Conservation (phyloP, 1,284 basidiomycete genomes). For the Fomes fomentarius region DNA sequence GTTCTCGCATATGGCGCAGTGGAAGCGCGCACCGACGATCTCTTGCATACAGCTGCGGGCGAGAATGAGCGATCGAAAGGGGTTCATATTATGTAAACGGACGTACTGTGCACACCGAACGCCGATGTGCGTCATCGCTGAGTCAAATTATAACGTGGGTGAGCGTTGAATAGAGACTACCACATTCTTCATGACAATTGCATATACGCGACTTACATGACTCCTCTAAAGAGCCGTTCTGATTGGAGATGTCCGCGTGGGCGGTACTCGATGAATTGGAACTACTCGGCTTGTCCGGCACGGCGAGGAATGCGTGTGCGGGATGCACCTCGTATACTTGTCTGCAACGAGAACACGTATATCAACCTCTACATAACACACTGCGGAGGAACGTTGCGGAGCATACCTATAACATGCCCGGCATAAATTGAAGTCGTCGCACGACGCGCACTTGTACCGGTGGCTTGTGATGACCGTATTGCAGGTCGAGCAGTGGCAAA, state of each 20-base stretch:
- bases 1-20: conserved; percentile 84
- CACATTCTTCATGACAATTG: neutral
- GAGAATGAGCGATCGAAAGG: neutral
- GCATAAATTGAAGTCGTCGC: conserved; percentile 80
- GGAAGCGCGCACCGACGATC: conserved; percentile 88
- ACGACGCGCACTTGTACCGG: conserved; percentile 85
- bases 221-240: conserved; percentile 47
- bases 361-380: conserved; percentile 1
- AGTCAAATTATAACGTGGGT: neutral
- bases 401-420: conserved; percentile 76
- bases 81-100: neutral
- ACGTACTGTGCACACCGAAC: conserved; percentile 75
- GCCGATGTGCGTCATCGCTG: conserved; percentile 23
- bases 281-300: conserved; percentile 63
- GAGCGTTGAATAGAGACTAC: neutral
- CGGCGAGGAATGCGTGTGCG: conserved; percentile 78
- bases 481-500: conserved; percentile 80
- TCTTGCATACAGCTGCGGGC: conserved; percentile 77
- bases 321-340: conserved; percentile 91
- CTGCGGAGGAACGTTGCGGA: neutral
- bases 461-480: conserved; percentile 58
- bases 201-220: conserved; percentile 53
- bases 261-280: conserved; percentile 35
- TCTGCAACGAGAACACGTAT: conserved; percentile 36
- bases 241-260: conserved; percentile 36